Evolutionary conservation across 108 stramenopile species (phyloP), one percentile per base, ranked within the genome.

Genomic region (Skeletonema tropicum): DNA sequence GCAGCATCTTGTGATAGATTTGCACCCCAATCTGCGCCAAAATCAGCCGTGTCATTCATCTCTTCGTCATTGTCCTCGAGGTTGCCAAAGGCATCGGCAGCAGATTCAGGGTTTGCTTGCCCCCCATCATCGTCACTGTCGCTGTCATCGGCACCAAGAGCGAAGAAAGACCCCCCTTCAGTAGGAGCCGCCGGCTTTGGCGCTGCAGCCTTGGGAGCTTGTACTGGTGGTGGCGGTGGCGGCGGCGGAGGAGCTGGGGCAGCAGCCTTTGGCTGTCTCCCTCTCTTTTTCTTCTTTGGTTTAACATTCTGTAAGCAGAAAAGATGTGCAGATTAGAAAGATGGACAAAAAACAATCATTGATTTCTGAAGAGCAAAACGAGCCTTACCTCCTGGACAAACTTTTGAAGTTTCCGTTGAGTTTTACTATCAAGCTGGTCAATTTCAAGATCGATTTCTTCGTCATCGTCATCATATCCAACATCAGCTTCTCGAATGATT

Each of bases 381-480:
- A 57, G 21, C 73, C 94, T 90, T 86, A 95, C 94, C 94, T 95
- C 90, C 49, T 72, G 82, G 32, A 95, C 89, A 62, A 87, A 90
- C 30, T 83, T 77, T 66, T 86, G 84, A 33, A 95, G 85, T 76
- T 89, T 93, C 30, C 92, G 81, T 75, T 93, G 94, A 6, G 94
- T 93, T 29, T 25, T 70, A 14, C 83, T 86, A 64, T 91, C 89
- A 41, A 95, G 88, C 49, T 83, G 82, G 64, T 95, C 94, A 70
- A 92, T 89, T 46, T 93, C 94, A n/a, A 95, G 81, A 74, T 95
- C 94, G 57, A 95, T 95, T 66, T 89, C 87, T 74, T 83, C 82
- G 33, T 92, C 94, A 68, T 91, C 94, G 58, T 95, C 92, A 13
- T 83, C 90, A 58, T 82, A 83, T 23, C 90, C 70, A 48, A 77